Percentiles rank a stretch among this genome's conserved stretches.
phyloP scores from a whole-genome alignment of 768 basidiomycete species.

The Auriscalpium vulgare region DNA sequence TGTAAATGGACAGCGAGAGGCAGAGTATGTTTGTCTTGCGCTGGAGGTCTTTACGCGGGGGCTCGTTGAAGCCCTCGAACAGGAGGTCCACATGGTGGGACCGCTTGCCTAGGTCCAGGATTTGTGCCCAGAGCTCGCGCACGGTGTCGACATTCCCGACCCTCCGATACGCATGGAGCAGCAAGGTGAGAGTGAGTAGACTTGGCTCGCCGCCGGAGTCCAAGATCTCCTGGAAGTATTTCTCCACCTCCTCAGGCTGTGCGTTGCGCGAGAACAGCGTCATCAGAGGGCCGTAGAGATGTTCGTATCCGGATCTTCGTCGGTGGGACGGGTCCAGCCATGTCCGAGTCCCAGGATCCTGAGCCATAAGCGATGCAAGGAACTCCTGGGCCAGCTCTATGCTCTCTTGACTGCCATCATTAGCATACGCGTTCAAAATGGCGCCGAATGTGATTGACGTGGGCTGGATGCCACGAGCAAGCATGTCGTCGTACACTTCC shows the following conservation, averaged over 20 bases:
- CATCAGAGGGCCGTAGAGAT: slow-evolving; percentile 58
- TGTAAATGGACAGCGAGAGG: slow-evolving; percentile 72
- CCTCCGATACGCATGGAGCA: slow-evolving; percentile 70
- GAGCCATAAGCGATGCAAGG: slow-evolving; percentile 40
- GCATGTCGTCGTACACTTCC: slow-evolving; percentile 67
- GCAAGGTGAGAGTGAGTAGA: slow-evolving; percentile 48
- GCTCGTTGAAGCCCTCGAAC: slow-evolving; percentile 19
- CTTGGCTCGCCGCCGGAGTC: slow-evolving; percentile 49
- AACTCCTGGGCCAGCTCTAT: slow-evolving; percentile 60
- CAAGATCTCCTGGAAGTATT: slow-evolving; percentile 46
- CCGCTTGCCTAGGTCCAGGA: slow-evolving; percentile 49
- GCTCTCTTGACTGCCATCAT: slow-evolving; percentile 39
- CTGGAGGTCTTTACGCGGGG: slow-evolving; percentile 10
- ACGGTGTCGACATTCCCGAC: slow-evolving; percentile 47
- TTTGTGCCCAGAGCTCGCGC: slow-evolving; percentile 58
- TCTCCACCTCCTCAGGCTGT: slow-evolving; percentile 45
- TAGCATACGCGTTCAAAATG: slow-evolving; percentile 57
- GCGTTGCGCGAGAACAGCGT: slow-evolving; percentile 36
- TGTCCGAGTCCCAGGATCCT: slow-evolving; percentile 24
- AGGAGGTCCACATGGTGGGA: slow-evolving; percentile 28
- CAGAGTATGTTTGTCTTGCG: slow-evolving; percentile 54
- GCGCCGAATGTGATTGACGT: slow-evolving; percentile 59
- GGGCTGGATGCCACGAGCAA: slow-evolving; percentile 52
- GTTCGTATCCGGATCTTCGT: slow-evolving; percentile 37
- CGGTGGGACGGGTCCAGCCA: slow-evolving; percentile 35